Percentiles rank a stretch among this genome's conserved stretches.
Conservation (phyloP, 2,329 filamentous ascomycete species). For the Fusarium paranaense region DNA sequence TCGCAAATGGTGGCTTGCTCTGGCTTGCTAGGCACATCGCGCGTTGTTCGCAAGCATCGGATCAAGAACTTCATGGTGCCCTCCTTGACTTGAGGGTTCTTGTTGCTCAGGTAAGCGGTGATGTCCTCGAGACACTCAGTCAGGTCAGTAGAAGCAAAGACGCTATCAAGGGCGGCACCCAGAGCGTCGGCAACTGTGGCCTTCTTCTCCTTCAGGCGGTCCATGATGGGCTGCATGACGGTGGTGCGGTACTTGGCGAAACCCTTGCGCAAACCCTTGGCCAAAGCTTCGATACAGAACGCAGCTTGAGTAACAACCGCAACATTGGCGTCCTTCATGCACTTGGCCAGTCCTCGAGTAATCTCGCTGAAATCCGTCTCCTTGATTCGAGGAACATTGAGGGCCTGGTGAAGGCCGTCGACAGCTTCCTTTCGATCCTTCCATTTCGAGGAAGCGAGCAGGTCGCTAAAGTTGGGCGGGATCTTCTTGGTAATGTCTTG, state of each 20-base stretch:
- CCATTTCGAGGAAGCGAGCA: conserved; percentile 92
- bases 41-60: conserved; percentile 84
- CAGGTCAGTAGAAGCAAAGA: conserved; percentile 74
- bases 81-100: conserved; percentile 98
- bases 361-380: conserved; percentile 90
- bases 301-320: conserved; percentile 93
- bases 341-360: conserved; percentile 86
- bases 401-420: conserved; percentile 79
- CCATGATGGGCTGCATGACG: conserved; percentile 91
- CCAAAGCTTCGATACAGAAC: conserved; percentile 89
- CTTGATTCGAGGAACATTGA: conserved; percentile 92
- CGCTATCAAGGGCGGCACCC: conserved; percentile 82
- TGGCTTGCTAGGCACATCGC: conserved; percentile 83
- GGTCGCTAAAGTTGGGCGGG: conserved; percentile 84
- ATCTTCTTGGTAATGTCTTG: conserved; percentile 88
- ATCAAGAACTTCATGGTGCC: conserved; percentile 95
- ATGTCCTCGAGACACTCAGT: conserved; percentile 94
- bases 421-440: conserved; percentile 97
- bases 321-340: conserved; percentile 99
- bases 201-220: conserved; percentile 98
- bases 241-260: conserved; percentile 85
- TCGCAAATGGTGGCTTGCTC: conserved; percentile 92
- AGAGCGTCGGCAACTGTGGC: conserved; percentile 88
- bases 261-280: conserved; percentile 81
- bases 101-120: conserved; percentile 85